Percentiles rank a stretch among this genome's conserved stretches.
phyloP scores from a whole-genome alignment of 345 rosid genomes.

The Trapa bicornis region DNA sequence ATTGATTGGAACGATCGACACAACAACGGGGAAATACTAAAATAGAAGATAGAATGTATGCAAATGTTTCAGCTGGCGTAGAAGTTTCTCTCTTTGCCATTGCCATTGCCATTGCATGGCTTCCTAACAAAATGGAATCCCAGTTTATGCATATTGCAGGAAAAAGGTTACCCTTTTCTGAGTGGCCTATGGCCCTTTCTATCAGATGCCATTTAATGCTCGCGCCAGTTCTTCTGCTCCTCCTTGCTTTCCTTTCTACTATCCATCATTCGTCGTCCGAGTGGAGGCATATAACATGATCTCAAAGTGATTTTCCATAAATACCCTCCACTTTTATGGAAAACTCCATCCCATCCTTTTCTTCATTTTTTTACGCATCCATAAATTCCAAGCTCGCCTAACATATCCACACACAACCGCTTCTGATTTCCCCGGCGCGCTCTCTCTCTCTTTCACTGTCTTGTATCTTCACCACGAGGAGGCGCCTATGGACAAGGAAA shows the following conservation, averaged over 20 bases:
- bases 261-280: too few species aligned
- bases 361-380: neutral
- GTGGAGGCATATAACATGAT: neutral
- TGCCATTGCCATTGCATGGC: neutral
- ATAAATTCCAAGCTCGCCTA: neutral
- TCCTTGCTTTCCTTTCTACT: too few species aligned
- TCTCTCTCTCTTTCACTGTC: neutral
- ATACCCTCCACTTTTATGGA: slow-evolving; percentile 1
- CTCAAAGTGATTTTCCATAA: neutral
- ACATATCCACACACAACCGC: neutral
- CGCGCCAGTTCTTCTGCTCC: too few species aligned
- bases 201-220: too few species aligned
- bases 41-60: neutral
- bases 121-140: neutral
- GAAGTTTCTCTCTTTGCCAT: neutral
- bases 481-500: neutral
- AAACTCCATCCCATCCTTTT: neutral
- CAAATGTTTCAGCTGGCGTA: neutral
- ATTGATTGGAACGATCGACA: neutral
- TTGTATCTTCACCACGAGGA: neutral
- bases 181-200: neutral
- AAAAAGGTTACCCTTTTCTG: neutral
- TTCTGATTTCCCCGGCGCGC: too few species aligned
- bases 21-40: too few species aligned
- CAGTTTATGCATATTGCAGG: neutral